Percentiles rank a stretch among this genome's conserved stretches.
These are phyloP conservation scores for Trichoderma parareesei DNA, from an alignment of 495 filamentous ascomycete genomes.

Conservation along the genomic window DNA sequence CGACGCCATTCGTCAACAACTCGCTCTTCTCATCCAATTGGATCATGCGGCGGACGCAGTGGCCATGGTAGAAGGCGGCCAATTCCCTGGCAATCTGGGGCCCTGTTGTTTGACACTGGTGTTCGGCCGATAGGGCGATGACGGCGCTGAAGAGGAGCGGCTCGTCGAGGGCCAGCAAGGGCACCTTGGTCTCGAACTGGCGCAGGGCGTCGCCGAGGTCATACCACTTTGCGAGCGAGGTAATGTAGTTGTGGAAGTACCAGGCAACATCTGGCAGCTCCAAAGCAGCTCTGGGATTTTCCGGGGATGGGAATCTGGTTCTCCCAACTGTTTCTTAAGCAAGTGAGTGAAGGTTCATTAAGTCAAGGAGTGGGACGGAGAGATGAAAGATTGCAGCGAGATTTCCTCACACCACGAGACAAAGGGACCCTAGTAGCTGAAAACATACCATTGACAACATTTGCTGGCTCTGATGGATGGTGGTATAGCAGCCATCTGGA, in stretches of 20 bases:
- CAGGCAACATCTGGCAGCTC: constrained; percentile 15
- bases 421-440: not conserved
- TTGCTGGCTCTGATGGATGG: not conserved
- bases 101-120: constrained; percentile 15
- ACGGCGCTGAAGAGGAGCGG: constrained; percentile 29
- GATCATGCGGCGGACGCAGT: constrained; percentile 16
- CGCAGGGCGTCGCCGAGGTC: constrained; percentile 27
- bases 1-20: constrained; percentile 20
- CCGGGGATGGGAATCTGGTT: constrained; percentile 11
- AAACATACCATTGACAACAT: too few species aligned
- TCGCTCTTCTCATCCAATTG: constrained; percentile 16
- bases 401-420: not conserved
- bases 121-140: constrained; percentile 27
- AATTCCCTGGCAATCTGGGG: constrained; percentile 7
- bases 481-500: not conserved
- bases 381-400: not conserved
- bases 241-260: constrained; percentile 27
- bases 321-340: constrained; percentile 3
- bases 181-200: constrained; percentile 25
- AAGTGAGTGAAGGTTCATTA: not conserved
- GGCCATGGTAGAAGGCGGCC: constrained; percentile 16
- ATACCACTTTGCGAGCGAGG: constrained; percentile 28
- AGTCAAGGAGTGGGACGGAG: not conserved
- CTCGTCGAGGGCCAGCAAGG: constrained; percentile 21
- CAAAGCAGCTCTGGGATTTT: not conserved